Evolutionary conservation across 768 basidiomycete genomes (phyloP).

Genomic region (Rhodotorula babjevae): DNA sequence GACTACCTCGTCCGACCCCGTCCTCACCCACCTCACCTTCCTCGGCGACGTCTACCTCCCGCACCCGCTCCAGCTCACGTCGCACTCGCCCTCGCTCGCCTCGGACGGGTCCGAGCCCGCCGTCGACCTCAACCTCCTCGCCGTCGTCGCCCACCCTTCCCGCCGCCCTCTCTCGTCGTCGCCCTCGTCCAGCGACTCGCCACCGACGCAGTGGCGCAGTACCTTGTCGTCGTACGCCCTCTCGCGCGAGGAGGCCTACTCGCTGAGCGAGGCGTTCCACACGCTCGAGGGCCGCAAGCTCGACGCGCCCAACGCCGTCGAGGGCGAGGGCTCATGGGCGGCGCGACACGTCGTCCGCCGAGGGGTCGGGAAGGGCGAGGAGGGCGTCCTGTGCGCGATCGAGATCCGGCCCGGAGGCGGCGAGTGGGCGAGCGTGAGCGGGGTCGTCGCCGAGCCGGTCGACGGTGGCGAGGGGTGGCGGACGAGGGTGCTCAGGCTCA

Average conservation of each 20-base stretch:
- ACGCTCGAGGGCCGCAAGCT: conserved; percentile 12
- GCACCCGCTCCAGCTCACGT: background rate
- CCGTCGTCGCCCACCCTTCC: conserved; percentile 4
- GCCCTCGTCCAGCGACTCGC: too few relatives aligned
- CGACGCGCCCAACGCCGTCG: conserved; percentile 3
- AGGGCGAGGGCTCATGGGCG: background rate
- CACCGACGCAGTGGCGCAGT: background rate
- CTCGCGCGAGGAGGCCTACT: conserved; percentile 1
- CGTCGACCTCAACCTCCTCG: conserved; percentile 27
- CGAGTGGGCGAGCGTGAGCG: conserved; percentile 9
- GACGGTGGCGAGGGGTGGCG: background rate
- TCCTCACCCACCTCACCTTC: conserved; percentile 25
- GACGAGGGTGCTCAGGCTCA: background rate
- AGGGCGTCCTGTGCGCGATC: conserved; percentile 4
- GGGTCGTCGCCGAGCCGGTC: background rate
- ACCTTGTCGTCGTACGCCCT: conserved; percentile 2
- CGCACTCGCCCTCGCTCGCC: background rate
- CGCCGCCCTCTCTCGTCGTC: too few relatives aligned
- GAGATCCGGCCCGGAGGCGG: conserved; percentile 9
- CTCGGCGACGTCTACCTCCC: conserved; percentile 27
- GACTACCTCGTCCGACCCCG: background rate
- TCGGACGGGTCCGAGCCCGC: conserved; percentile 4
- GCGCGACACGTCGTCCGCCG: background rate
- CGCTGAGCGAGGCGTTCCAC: conserved; percentile 17
- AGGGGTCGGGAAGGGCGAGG: background rate